Conservation (phyloP, 1,284 basidiomycete species). For the Agaricales sp. region DNA sequence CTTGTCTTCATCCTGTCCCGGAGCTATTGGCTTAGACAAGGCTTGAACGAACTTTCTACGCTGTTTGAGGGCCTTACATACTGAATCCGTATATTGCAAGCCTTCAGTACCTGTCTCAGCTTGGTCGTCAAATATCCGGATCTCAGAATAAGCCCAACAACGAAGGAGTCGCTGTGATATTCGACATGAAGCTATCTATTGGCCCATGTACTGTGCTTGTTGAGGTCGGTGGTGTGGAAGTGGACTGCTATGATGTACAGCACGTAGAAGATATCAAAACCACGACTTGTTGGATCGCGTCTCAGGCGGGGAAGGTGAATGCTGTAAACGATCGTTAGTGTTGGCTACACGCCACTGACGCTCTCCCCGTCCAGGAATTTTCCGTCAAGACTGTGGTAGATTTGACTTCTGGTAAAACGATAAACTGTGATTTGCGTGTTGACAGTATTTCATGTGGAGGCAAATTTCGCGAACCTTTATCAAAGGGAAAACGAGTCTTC, state of each 20-base stretch:
- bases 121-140: too few species aligned
- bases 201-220: not conserved
- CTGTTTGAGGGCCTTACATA: too few species aligned
- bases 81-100: too few species aligned
- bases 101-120: too few species aligned
- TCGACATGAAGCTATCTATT: not conserved
- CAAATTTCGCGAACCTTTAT: too few species aligned
- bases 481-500: not conserved
- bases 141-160: too few species aligned
- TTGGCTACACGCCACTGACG: not conserved
- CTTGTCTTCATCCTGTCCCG: too few species aligned
- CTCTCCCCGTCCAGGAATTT: not conserved
- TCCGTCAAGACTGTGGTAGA: not conserved
- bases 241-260: slow-evolving; percentile 3
- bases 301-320: slow-evolving; percentile 12
- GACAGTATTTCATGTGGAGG: not conserved
- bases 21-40: too few species aligned
- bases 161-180: too few species aligned
- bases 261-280: slow-evolving; percentile 7
- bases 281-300: slow-evolving; percentile 13
- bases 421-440: not conserved
- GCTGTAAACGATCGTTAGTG: not conserved
- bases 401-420: not conserved
- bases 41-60: too few species aligned
- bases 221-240: not conserved